A percentile compares a stretch with the other conserved stretches of the same genome.
Conservation (phyloP, 768 basidiomycete species). For the Pleurotus tuber-regium region DNA sequence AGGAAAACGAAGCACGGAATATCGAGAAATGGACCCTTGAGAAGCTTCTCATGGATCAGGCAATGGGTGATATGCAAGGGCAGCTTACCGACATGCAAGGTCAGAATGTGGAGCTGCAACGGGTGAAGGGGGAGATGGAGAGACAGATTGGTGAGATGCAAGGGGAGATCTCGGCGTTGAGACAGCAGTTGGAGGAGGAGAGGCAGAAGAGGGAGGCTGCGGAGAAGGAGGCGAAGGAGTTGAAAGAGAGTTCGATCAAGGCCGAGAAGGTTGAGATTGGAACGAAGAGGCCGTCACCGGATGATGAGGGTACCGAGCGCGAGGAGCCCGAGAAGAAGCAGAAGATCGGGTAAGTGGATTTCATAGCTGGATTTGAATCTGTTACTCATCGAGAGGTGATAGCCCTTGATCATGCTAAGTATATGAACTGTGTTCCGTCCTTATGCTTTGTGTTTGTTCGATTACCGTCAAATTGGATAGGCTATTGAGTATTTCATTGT, state of each 20-base stretch:
- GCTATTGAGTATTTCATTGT: neutral
- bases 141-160: slow-evolving; percentile 65
- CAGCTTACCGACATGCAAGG: slow-evolving; percentile 81
- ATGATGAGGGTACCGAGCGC: neutral
- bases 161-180: slow-evolving; percentile 42
- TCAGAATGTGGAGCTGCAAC: slow-evolving; percentile 31
- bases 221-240: no score
- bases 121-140: slow-evolving; percentile 72
- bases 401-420: neutral
- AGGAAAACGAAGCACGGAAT: slow-evolving; percentile 87
- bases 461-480: neutral
- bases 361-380: neutral
- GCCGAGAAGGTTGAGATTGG: slow-evolving; percentile 5
- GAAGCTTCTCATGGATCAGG: slow-evolving; percentile 89
- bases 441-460: neutral
- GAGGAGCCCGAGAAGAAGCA: neutral
- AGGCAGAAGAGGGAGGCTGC: neutral
- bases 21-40: slow-evolving; percentile 95
- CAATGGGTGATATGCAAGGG: slow-evolving; percentile 82
- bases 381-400: neutral
- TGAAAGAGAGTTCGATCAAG: no score
- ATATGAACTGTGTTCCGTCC: neutral
- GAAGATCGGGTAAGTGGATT: slow-evolving; percentile 1
- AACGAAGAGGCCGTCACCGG: slow-evolving; percentile 5
- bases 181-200: slow-evolving; percentile 7